Base-by-base conservation (phyloP, 2,329 filamentous ascomycete genomes). In the Leptographium galeiforme region DNA sequence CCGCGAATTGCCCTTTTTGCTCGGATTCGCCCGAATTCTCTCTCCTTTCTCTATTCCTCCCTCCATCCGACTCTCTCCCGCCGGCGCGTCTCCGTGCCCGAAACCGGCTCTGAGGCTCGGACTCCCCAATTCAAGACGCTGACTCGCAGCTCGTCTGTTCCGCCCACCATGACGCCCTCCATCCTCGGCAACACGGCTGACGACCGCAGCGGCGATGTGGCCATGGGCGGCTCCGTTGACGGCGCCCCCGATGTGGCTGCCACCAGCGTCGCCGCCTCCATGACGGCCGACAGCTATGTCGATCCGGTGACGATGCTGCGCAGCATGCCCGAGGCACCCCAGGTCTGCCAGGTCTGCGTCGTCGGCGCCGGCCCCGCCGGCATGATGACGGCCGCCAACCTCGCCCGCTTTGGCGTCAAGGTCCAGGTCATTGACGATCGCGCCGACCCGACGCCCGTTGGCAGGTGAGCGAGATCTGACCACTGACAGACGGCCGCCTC, bases 361-460 rank as follows among this genome's bases (percentile, higher is more conserved):
- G 72, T 79, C 53, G 76, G 76, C 56, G 76, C 76, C 50, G 76
- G 76, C 14, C 76, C 76, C 3, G 75, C 76, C 14, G 76, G 76
- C 55, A 67, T 79, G 54, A 79, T 79, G 74, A 65, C 63, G 43
- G 58, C 58, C 8, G 57, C 58, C 55, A 60, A 60, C 56, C 68
- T 84, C n/a, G 73, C 75, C 16, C 74, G 79, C 3, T 81, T 77
- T 59, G 79, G 79, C 14, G 75, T 83, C 59, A 74, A 74, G 47
- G 71, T 74, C 5, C 69, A 69, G 25, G 70, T 82, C 50, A 69
- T 83, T 53, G 81, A 84, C 65, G 77, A 82, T 60, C 68, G 79
- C 52, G 66, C 72, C 14, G 72, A 78, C 58, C 74, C 72, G 55
- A 84, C 80, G 0, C 67, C 72, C 14, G 77, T 77, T 2, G 62